Evolutionary conservation across 208 protist species (phyloP).

Genomic region (Crithidia brevicula): DNA sequence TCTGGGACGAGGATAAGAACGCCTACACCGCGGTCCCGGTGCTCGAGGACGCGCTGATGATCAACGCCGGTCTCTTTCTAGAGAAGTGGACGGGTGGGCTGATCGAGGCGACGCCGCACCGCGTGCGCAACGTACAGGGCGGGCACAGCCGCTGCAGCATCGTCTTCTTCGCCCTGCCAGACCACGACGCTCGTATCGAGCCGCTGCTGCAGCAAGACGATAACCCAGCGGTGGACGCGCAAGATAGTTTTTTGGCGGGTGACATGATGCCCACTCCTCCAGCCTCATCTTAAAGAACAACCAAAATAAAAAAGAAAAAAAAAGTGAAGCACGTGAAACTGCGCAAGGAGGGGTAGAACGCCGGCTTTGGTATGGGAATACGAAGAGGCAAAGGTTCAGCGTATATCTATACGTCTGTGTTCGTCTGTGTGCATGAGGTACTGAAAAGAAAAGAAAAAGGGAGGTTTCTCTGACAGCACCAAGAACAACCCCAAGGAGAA

Average conservation of each 20-base stretch:
- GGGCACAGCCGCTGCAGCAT: slow-evolving; percentile 80
- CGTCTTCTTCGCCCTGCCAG: slow-evolving; percentile 84
- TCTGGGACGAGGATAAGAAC: slow-evolving; percentile 75
- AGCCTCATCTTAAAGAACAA: not conserved
- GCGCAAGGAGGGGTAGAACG: not conserved
- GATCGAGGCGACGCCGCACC: slow-evolving; percentile 86
- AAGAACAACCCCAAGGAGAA: too few species aligned
- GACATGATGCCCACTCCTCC: slow-evolving; percentile 80
- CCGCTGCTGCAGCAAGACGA: slow-evolving; percentile 88
- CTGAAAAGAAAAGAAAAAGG: too few species aligned
- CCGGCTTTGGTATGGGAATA: too few species aligned
- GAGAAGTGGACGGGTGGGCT: slow-evolving; percentile 89
- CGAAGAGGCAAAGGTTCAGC: too few species aligned
- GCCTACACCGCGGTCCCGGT: slow-evolving; percentile 75
- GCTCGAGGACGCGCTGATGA: slow-evolving; percentile 84
- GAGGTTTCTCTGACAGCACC: too few species aligned
- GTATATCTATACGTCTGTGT: too few species aligned
- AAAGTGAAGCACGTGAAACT: not conserved
- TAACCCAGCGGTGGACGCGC: slow-evolving; percentile 72
- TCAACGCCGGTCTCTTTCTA: slow-evolving; percentile 88
- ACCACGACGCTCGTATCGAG: slow-evolving; percentile 84
- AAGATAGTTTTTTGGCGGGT: slow-evolving; percentile 79
- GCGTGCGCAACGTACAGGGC: slow-evolving; percentile 72
- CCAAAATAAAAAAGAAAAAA: not conserved
- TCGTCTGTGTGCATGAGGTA: too few species aligned